A percentile compares a stretch with the other conserved stretches of the same genome.
Evolutionary conservation across 768 basidiomycete genomes (phyloP).

Genomic region (Trametes sanguinea): DNA sequence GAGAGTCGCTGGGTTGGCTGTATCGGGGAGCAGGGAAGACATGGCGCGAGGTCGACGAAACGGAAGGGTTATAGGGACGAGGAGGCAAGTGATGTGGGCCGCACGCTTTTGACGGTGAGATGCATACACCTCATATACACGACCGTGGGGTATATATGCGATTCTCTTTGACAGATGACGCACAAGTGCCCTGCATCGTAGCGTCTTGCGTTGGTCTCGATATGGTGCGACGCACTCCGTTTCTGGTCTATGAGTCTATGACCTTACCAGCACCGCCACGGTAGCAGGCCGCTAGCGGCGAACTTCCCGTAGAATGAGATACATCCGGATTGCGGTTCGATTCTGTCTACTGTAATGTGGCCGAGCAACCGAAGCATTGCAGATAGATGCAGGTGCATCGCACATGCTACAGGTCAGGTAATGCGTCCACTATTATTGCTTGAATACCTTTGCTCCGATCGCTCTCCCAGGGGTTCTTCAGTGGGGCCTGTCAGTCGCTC

Average conservation of each 20-base stretch:
- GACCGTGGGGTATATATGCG: background rate
- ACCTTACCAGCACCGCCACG: background rate
- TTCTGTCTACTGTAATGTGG: too few species aligned
- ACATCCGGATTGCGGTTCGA: too few species aligned
- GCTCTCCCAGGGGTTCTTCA: background rate
- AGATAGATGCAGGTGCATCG: too few species aligned
- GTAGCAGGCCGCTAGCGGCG: too few species aligned
- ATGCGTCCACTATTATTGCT: background rate
- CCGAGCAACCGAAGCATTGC: too few species aligned
- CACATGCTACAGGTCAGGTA: background rate
- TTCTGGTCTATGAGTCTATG: background rate
- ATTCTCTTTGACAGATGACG: background rate
- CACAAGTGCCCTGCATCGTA: background rate
- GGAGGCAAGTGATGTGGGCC: background rate
- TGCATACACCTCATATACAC: too few species aligned
- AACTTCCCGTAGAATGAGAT: too few species aligned
- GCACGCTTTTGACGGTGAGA: background rate
- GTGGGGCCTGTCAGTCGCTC: background rate
- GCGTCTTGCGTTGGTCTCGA: too few species aligned
- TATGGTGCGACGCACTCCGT: background rate
- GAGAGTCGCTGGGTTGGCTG: slow-evolving; percentile 29
- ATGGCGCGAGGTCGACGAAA: slow-evolving; percentile 12
- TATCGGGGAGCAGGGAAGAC: slow-evolving; percentile 31
- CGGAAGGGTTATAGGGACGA: background rate
- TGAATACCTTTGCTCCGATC: background rate